Base-by-base conservation (phyloP, 2,329 filamentous ascomycete genomes). In the Xylaria sp. region DNA sequence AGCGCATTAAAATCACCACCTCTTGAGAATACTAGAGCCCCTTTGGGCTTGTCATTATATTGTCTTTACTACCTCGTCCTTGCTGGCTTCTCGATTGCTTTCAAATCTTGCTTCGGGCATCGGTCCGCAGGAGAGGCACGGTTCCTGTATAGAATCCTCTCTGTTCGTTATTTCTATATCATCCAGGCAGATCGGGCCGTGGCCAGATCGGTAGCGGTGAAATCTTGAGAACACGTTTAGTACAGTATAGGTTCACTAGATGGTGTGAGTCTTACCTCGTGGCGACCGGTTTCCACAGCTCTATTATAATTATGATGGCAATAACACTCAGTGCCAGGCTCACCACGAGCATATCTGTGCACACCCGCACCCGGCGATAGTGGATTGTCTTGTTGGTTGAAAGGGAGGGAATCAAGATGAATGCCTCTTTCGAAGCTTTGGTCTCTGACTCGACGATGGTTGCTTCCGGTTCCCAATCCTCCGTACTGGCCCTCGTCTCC, bases 401-500 rank as follows among this genome's bases (percentile, higher is more conserved):
- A 10, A 73, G 67, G 58, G 75, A 76, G 23, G 75, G 75, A 31
- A 74, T 67, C 59, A 71, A 74, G n/a, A 71, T 68, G 58, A 72
- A 74, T 2, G 73, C 67, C n/a, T 76, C 75, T 54, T 73, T 71
- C 46, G 72, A 72, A 20, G 74, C 74, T 64, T 75, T 74, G 6
- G 74, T 77, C 63, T 78, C 77, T 36, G 72, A 61, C 60, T 79
- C 75, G 17, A 78, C 72, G 48, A 75, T 78, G 13, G 72, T 76
- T 13, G 73, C 71, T 33, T 74, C 62, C 10, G 67, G 71, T 59
- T 74, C 72, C 58, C 71, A 66, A 28, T 77, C 72, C 10, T 51
- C 62, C 13, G 59, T 68, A 48, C 70, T 73, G 7, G 73, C 74
- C 11, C 71, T 72, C 11, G 75, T 77, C 65, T 78, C 76, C 61